phyloP scores from a whole-genome alignment of 352 stramenopile species.

The Phytophthora podocarpi region DNA sequence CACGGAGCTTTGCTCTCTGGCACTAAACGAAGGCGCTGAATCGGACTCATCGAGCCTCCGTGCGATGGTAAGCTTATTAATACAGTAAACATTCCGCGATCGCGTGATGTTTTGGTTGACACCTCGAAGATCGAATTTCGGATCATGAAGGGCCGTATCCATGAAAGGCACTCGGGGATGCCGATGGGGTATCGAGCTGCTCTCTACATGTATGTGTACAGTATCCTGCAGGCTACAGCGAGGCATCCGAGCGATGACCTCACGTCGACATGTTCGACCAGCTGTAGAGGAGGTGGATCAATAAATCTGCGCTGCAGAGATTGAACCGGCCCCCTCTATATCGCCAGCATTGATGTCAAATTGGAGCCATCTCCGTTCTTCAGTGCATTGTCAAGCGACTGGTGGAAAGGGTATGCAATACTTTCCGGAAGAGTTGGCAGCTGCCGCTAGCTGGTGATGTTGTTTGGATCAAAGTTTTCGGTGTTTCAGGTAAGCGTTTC shows the following conservation, averaged over 20 bases:
- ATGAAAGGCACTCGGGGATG: too few relatives aligned
- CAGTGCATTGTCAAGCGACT: not conserved
- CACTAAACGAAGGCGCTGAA: not conserved
- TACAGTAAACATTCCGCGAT: conserved; percentile 1
- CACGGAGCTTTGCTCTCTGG: conserved; percentile 1
- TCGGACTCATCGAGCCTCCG: not conserved
- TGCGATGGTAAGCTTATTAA: too few relatives aligned
- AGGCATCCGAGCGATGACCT: too few relatives aligned
- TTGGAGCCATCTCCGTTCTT: not conserved
- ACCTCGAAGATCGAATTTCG: not conserved
- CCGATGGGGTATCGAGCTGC: too few relatives aligned
- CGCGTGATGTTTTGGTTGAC: conserved; percentile 7
- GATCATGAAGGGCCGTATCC: conserved; percentile 14
- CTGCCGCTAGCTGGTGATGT: too few relatives aligned
- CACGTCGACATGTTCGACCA: too few relatives aligned
- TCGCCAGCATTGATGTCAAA: too few relatives aligned
- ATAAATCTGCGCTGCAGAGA: too few relatives aligned
- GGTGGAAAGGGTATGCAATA: conserved; percentile 4
- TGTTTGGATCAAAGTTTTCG: not conserved
- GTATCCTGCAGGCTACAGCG: too few relatives aligned
- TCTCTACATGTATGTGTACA: too few relatives aligned
- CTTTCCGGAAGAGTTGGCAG: not conserved
- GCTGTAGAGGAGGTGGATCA: too few relatives aligned
- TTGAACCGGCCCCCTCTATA: conserved; percentile 5
- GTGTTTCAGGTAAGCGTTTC: not conserved